phyloP scores from a whole-genome alignment of 1,139 yeast species.

The Yamadazyma buinensis region DNA sequence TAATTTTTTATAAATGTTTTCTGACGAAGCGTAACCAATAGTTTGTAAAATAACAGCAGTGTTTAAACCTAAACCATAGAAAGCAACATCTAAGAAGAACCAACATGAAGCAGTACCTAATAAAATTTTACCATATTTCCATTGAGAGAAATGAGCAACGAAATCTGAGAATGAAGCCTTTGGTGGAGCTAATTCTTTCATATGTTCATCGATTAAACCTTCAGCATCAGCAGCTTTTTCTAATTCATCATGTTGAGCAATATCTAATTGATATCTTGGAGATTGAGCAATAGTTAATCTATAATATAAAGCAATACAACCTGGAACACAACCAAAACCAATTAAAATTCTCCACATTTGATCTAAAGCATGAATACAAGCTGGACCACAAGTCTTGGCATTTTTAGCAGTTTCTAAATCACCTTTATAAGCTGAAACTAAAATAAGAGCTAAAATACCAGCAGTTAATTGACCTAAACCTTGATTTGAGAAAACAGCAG shows the following conservation, averaged over 20 bases:
- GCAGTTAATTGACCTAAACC: conserved; percentile 90
- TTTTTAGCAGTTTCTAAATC: conserved; percentile 48
- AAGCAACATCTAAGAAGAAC: conserved; percentile 95
- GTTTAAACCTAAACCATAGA: conserved; percentile 84
- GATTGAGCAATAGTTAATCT: conserved; percentile 93
- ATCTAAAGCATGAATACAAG: conserved; percentile 73
- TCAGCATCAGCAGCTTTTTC: conserved; percentile 57
- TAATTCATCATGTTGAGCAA: conserved; percentile 52
- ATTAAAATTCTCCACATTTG: conserved; percentile 90
- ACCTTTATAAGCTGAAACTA: conserved; percentile 69
- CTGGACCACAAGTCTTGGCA: conserved; percentile 56
- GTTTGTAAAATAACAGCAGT: conserved; percentile 77
- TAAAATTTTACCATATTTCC: conserved; percentile 83
- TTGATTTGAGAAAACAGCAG: conserved; percentile 89
- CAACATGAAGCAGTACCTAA: conserved; percentile 96
- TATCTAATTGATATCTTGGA: conserved; percentile 83
- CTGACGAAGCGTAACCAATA: conserved; percentile 74
- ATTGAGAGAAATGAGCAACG: conserved; percentile 69
- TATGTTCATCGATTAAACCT: conserved; percentile 48
- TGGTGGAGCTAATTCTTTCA: conserved; percentile 47
- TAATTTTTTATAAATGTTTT: conserved; percentile 59
- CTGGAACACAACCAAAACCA: conserved; percentile 90
- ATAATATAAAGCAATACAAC: conserved; percentile 74
- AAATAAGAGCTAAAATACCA: conserved; percentile 72
- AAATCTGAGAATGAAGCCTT: conserved; percentile 61